A percentile compares a stretch with the other conserved stretches of the same genome.
phyloP scores from a whole-genome alignment of 2,329 filamentous ascomycete genomes.

The Diaporthe australafricana region DNA sequence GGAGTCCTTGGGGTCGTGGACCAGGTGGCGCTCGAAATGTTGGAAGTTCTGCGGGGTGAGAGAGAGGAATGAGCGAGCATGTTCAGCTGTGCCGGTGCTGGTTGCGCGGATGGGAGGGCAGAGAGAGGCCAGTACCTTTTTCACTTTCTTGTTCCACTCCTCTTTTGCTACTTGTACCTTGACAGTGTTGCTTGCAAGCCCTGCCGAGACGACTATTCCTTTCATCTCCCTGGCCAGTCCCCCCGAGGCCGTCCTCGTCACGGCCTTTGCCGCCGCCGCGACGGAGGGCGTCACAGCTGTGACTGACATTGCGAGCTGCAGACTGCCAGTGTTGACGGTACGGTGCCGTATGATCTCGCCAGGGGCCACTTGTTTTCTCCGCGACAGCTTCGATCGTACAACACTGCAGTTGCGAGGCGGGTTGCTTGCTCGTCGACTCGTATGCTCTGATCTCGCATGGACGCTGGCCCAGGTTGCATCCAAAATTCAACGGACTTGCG shows the following conservation, averaged over 20 bases:
- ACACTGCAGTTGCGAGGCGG: background rate
- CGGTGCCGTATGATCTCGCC: background rate
- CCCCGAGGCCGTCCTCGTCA: conserved; percentile 13
- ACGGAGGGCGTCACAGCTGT: conserved; percentile 23
- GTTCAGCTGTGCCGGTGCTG: background rate
- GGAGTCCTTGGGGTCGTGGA: conserved; percentile 82
- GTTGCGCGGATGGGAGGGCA: background rate
- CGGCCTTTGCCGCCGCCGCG: conserved; percentile 22
- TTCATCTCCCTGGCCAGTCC: conserved; percentile 15
- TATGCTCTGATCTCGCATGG: conserved; percentile 5
- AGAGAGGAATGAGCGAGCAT: background rate
- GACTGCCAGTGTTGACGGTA: background rate
- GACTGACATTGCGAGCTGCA: conserved; percentile 26
- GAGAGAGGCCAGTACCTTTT: conserved; percentile 67
- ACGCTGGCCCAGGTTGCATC: background rate
- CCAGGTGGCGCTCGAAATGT: conserved; percentile 72
- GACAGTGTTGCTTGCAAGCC: conserved; percentile 82
- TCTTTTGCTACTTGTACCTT: conserved; percentile 80
- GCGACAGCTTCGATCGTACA: background rate
- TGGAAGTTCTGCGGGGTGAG: conserved; percentile 69
- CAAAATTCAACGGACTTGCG: conserved; percentile 23
- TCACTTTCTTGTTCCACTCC: conserved; percentile 78
- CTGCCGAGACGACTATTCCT: conserved; percentile 82
- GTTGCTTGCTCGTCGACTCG: background rate
- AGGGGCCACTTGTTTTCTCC: background rate